Evolutionary conservation across 2,329 filamentous ascomycete genomes (phyloP), one percentile per base, ranked within the genome.

Genomic region (Sordariomycetes sp.): DNA sequence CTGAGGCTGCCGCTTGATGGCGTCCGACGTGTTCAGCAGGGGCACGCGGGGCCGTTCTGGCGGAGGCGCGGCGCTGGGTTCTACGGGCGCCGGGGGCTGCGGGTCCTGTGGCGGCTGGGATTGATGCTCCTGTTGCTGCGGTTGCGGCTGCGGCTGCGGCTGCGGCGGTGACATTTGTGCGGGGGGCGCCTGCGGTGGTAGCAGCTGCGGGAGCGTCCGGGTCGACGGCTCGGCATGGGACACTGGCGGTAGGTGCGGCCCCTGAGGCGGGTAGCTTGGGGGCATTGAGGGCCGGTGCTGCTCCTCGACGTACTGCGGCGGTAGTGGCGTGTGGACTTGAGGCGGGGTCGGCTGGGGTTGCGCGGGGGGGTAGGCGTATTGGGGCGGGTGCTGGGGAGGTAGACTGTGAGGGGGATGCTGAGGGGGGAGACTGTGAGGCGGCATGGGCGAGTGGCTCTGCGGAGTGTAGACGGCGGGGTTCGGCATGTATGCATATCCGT

Each of bases 401-500:
- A 73, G 64, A 52, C 64, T 65, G 57, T 76, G 74, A 32, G 68
- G 74, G 28, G 12, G 36, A 13, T 39, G 36, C 36, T 39, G 36
- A 17, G 36, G 36, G 10, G 36, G 36, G 2, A 73, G 64, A 52
- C 64, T 65, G 57, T 76, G 74, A 32, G 68, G 74, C 28, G 68
- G 73, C 64, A 75, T 72, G 50, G 69, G 70, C 36, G 73, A 65
- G 58, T 73, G 67, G 56, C 71, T 72, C 59, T 77, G 86, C 10
- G 82, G 83, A 64, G 90, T 89, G 71, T 95, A 96, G 63, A 95
- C 89, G 36, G 87, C 82, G 45, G 88, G 88, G 61, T 94, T 90
- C 2, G 88, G 84, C 76, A 95, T 89, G 67, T 90, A 96, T 3
- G 87, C 81, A 69, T 88, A 95, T 57, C 82, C 88, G 65, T 87